These are phyloP conservation scores for Coemansia sp. DNA, from an alignment of 192 early-diverging fungal genomes.

Conservation along the genomic window DNA sequence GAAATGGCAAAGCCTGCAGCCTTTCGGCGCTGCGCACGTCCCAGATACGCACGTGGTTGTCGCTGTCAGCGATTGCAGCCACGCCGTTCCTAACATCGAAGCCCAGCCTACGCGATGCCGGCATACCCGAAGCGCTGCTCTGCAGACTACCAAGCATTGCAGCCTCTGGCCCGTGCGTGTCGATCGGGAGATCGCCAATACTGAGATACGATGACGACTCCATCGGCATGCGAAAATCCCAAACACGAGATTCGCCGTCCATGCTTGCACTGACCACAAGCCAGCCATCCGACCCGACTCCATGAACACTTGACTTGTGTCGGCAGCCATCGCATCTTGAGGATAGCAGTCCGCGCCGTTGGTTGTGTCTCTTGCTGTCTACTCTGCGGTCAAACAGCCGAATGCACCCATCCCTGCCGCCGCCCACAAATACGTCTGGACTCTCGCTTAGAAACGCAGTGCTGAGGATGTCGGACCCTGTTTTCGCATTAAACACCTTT, in stretches of 20 bases:
- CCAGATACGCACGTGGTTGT: constrained; percentile 38
- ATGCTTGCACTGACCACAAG: constrained; percentile 34
- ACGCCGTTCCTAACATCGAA: constrained; percentile 21
- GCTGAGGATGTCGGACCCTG: constrained; percentile 37
- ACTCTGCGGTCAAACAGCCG: constrained; percentile 39
- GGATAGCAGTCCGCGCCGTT: constrained; percentile 23
- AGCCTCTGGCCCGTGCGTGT: neutral
- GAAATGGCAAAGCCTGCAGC: constrained; percentile 15
- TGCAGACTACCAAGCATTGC: constrained; percentile 1
- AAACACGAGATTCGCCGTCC: constrained; percentile 31
- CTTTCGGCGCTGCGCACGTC: constrained; percentile 18
- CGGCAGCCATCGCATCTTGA: neutral
- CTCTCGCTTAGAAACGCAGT: constrained; percentile 20
- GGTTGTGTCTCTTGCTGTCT: constrained; percentile 8
- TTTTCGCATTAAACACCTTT: constrained; percentile 11
- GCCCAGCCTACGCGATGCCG: constrained; percentile 24
- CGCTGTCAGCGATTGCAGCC: constrained; percentile 30
- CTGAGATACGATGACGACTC: neutral
- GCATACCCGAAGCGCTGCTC: neutral
- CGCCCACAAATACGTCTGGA: constrained; percentile 22
- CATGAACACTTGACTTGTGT: constrained; percentile 30
- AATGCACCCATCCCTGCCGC: constrained; percentile 43
- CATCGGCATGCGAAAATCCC: constrained; percentile 40
- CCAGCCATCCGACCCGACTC: constrained; percentile 24
- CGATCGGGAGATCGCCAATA: neutral